Evolutionary conservation across 345 rosid genomes (phyloP).

Genomic region (Eucalyptus cloeziana): DNA sequence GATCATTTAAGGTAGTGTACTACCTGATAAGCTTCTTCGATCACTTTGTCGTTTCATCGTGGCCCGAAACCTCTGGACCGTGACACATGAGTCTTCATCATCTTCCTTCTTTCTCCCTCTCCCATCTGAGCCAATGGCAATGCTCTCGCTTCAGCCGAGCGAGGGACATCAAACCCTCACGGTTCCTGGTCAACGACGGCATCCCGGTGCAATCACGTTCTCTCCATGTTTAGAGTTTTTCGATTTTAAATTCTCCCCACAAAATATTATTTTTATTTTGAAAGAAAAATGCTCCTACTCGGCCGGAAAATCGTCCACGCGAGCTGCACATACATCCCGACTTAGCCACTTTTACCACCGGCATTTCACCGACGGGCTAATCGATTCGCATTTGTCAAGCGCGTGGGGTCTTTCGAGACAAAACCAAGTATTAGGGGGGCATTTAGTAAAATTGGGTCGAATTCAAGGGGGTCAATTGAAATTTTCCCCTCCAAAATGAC

Average conservation of each 20-base stretch:
- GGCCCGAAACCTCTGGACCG: neutral
- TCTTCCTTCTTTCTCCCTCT: neutral
- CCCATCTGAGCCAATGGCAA: neutral
- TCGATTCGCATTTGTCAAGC: neutral
- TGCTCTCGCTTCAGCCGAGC: neutral
- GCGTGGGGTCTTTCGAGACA: neutral
- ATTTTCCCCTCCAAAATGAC: neutral
- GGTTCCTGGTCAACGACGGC: neutral
- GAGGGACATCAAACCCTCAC: neutral
- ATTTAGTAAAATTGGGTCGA: neutral
- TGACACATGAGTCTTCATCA: neutral
- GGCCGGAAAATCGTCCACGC: neutral
- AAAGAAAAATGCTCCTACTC: neutral
- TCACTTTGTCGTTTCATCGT: neutral
- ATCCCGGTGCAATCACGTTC: neutral
- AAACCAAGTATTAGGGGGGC: neutral
- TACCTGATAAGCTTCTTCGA: neutral
- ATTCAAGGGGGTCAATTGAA: neutral
- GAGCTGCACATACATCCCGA: neutral
- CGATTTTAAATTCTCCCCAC: neutral
- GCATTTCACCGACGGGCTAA: neutral
- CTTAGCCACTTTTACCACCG: neutral
- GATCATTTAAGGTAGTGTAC: too few species aligned
- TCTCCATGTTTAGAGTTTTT: neutral
- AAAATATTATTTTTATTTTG: neutral